Percentiles rank a stretch among this genome's conserved stretches.
These are phyloP conservation scores for Komagataella pseudopastoris DNA, from an alignment of 805 yeast species.

Conservation along the genomic window DNA sequence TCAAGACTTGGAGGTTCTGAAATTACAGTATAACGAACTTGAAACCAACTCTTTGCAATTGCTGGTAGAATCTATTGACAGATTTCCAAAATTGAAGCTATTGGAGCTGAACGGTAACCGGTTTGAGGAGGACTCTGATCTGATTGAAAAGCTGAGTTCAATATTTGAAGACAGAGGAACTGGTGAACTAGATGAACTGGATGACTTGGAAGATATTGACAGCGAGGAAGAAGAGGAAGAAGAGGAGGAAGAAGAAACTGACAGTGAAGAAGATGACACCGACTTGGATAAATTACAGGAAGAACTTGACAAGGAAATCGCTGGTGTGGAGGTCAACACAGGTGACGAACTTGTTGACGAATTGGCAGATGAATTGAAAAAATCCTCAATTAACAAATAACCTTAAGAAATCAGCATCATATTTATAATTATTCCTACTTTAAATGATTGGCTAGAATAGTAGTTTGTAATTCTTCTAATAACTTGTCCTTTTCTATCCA, in stretches of 20 bases:
- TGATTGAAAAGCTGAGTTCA: slow-evolving; percentile 43
- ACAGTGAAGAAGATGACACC: slow-evolving; percentile 42
- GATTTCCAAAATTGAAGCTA: slow-evolving; percentile 43
- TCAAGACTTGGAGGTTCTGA: slow-evolving; percentile 40
- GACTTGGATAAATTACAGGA: slow-evolving; percentile 33
- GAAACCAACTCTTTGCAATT: slow-evolving; percentile 47
- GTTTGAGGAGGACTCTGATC: slow-evolving; percentile 77
- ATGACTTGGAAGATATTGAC: slow-evolving; percentile 80
- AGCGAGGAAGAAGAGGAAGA: slow-evolving; percentile 59
- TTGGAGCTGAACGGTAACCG: slow-evolving; percentile 91
- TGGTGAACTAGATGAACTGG: slow-evolving; percentile 86
- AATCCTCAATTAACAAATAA: slow-evolving; percentile 26
- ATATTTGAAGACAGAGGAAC: slow-evolving; percentile 59
- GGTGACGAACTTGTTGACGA: slow-evolving; percentile 36
- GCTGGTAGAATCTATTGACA: slow-evolving; percentile 41
- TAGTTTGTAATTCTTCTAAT: slow-evolving; percentile 22
- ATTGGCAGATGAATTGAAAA: slow-evolving; percentile 45
- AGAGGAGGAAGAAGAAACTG: slow-evolving; percentile 40
- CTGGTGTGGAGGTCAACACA: slow-evolving; percentile 23
- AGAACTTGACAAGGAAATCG: slow-evolving; percentile 33
- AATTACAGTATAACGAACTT: slow-evolving; percentile 82
- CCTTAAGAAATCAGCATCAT: background rate
- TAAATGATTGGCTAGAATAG: slow-evolving; percentile 1
- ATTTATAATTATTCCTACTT: background rate
- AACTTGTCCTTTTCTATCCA: slow-evolving; percentile 63